A percentile compares a stretch with the other conserved stretches of the same genome.
Conservation (phyloP, 371 early-diverging fungal species). For the Globomyces sp. region DNA sequence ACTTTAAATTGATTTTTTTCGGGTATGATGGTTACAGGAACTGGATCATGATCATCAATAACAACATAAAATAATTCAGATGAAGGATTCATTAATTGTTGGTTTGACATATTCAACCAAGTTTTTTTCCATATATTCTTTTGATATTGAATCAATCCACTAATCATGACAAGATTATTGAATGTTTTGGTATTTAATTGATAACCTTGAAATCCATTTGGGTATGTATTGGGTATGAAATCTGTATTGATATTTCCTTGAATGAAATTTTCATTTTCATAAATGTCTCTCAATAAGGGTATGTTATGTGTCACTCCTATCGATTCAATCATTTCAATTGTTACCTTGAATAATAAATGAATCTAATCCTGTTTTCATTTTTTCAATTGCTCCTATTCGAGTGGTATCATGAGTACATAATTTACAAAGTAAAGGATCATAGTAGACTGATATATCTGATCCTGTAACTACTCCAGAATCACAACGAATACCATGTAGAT, state of each 20-base stretch:
- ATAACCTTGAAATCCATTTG: slow-evolving; percentile 84
- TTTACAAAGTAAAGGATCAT: slow-evolving; percentile 96
- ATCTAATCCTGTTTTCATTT: slow-evolving; percentile 83
- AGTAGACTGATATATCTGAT: slow-evolving; percentile 86
- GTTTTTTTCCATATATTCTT: too few relatives aligned
- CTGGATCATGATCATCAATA: slow-evolving; percentile 1
- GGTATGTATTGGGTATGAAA: slow-evolving; percentile 90
- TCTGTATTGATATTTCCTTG: slow-evolving; percentile 82
- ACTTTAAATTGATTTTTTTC: not conserved
- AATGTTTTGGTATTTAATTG: slow-evolving; percentile 25
- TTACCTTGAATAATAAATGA: slow-evolving; percentile 83
- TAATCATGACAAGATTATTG: too few relatives aligned
- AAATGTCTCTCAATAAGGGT: slow-evolving; percentile 85
- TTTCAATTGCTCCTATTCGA: slow-evolving; percentile 70
- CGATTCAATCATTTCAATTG: not conserved
- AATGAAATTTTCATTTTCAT: slow-evolving; percentile 73
- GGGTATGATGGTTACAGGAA: slow-evolving; percentile 61
- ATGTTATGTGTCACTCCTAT: slow-evolving; percentile 93
- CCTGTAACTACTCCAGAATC: slow-evolving; percentile 94
- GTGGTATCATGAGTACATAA: slow-evolving; percentile 81
- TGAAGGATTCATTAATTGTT: too few relatives aligned
- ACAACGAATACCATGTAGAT: slow-evolving; percentile 64
- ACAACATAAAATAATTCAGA: too few relatives aligned
- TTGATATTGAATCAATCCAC: too few relatives aligned
- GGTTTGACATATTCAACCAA: too few relatives aligned